These are phyloP conservation scores for Fusarium scirpi DNA, from an alignment of 2,329 filamentous ascomycete species.

Conservation along the genomic window DNA sequence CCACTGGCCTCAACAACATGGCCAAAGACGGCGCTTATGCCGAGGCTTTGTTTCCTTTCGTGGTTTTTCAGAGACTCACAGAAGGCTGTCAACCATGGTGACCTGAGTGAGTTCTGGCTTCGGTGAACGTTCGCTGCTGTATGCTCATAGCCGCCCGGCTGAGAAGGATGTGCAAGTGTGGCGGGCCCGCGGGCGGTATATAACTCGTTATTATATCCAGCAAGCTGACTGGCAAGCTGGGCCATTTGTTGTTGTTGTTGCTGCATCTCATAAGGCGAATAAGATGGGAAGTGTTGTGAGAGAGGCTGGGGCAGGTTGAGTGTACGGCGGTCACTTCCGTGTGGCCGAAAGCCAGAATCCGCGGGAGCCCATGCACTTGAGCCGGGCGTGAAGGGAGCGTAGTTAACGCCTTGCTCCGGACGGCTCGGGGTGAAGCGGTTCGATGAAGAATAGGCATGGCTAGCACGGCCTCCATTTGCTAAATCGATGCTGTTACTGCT, in stretches of 20 bases:
- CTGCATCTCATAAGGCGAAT: background rate
- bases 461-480: background rate
- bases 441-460: slow-evolving; percentile 25
- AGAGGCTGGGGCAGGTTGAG: slow-evolving; percentile 48
- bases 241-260: background rate
- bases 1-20: slow-evolving; percentile 95
- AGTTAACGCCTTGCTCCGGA: slow-evolving; percentile 47
- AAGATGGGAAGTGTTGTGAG: background rate
- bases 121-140: slow-evolving; percentile 55
- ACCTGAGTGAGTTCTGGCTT: slow-evolving; percentile 63
- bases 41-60: slow-evolving; percentile 73
- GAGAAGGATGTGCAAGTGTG: slow-evolving; percentile 30
- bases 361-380: slow-evolving; percentile 56
- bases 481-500: slow-evolving; percentile 44
- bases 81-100: background rate
- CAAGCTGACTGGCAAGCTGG: slow-evolving; percentile 47
- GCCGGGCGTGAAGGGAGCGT: slow-evolving; percentile 47
- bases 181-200: slow-evolving; percentile 52
- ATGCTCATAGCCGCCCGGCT: slow-evolving; percentile 49
- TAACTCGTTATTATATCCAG: slow-evolving; percentile 51
- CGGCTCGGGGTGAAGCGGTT: slow-evolving; percentile 54
- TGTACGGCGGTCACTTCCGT: slow-evolving; percentile 56
- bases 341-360: slow-evolving; percentile 48
- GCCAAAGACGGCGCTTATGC: slow-evolving; percentile 86
- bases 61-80: background rate